These are phyloP conservation scores for Phytophthora pini DNA, from an alignment of 352 stramenopile genomes.

Conservation along the genomic window DNA sequence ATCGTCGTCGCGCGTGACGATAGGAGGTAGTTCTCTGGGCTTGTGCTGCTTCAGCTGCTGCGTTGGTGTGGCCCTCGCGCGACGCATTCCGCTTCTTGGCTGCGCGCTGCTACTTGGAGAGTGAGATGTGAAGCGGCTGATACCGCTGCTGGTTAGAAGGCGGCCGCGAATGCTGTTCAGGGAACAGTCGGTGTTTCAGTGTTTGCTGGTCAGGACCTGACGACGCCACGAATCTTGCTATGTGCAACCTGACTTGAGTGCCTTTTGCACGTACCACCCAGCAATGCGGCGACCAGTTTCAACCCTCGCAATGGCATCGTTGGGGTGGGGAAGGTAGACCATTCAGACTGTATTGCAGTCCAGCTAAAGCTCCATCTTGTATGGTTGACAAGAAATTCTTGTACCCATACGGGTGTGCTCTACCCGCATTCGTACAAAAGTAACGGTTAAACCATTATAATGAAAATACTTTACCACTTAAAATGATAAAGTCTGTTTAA, in stretches of 20 bases:
- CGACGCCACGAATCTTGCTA: neutral
- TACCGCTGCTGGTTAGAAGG: neutral
- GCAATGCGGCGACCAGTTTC: neutral
- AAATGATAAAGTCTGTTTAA: no score
- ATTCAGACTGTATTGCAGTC: no score
- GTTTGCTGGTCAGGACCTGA: neutral
- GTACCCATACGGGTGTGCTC: no score
- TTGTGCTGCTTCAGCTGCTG: slow-evolving; percentile 22
- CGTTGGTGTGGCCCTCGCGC: neutral
- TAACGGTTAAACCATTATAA: no score
- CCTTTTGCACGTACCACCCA: neutral
- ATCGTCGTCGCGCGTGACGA: slow-evolving; percentile 28
- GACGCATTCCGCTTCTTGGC: neutral
- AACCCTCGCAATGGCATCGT: no score
- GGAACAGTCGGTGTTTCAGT: no score
- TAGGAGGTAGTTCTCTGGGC: slow-evolving; percentile 15
- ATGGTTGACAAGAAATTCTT: neutral
- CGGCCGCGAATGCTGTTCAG: neutral
- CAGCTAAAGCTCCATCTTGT: neutral
- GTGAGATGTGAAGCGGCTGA: neutral
- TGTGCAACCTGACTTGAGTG: no score
- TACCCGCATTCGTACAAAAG: no score
- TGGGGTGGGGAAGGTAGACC: no score
- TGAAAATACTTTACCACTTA: no score
- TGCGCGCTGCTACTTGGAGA: slow-evolving; percentile 3